Conservation (phyloP, 306 rosid genomes). For the Lathyrus aphaca region DNA sequence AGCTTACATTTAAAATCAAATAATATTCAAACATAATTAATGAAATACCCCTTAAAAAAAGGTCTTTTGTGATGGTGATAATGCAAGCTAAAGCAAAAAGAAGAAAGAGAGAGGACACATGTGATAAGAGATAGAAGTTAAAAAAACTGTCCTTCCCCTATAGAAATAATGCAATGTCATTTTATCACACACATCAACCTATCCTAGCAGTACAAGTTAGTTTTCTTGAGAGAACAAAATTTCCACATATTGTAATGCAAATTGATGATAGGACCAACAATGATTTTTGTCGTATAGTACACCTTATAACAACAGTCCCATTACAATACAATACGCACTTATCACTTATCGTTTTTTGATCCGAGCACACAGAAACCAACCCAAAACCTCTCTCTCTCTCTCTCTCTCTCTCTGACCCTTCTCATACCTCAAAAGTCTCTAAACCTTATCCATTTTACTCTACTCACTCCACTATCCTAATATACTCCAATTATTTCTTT, state of each 20-base stretch:
- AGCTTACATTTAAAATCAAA: no score
- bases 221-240: not conserved
- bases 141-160: not conserved
- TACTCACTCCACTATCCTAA: not conserved
- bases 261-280: not conserved
- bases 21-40: no score
- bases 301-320: slow-evolving; percentile 1
- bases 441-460: slow-evolving; percentile 34
- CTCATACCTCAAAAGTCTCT: slow-evolving; percentile 37
- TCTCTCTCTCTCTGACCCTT: not conserved
- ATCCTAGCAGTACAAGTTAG: not conserved
- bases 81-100: no score
- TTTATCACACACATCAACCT: not conserved
- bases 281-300: slow-evolving; percentile 12
- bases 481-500: not conserved
- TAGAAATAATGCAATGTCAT: not conserved
- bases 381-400: not conserved
- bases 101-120: no score
- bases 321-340: slow-evolving; percentile 43
- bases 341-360: slow-evolving; percentile 45
- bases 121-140: not conserved
- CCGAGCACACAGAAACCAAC: slow-evolving; percentile 35
- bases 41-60: no score
- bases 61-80: no score
- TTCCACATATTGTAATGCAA: not conserved